Evolutionary conservation across 176 grass and related monocot genomes (phyloP), one percentile per base, ranked within the genome.

Genomic region (Avena sativa): DNA sequence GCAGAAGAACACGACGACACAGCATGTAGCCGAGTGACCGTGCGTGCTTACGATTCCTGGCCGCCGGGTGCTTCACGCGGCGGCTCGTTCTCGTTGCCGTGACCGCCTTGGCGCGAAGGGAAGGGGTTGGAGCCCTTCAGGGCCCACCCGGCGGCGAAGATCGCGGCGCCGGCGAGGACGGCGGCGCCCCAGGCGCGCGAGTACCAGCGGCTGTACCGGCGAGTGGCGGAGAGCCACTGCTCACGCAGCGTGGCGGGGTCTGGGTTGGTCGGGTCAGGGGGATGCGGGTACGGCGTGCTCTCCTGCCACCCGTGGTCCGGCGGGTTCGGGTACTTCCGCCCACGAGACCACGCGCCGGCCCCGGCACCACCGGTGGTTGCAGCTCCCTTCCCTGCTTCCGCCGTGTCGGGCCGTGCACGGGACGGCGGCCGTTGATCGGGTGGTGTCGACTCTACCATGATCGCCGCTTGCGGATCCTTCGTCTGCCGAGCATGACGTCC

Each of bases 51-150:
- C 9, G 28, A 28, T 20, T 77, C 47, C 0, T 43, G 9, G 55
- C 38, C 38, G 5, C 55, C n/a, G 19, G 2, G 5, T 40, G 55
- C 16, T 17, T 59, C 32, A 0, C 2, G 52, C 16, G 14, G 30
- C 5, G 9, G 48, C 13, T 76, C 53, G 52, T 78, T 2, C 16
- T 9, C 47, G 23, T 79, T 3, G 30, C 16, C 47, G 23, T 16
- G 53, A 46, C 71, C 57, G 16, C 74, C 79, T 21, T 73, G 50
- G 28, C 57, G 64, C 52, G 90, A 90, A 47, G 87, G 93, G 67
- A 92, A 78, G 11, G 92, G 90, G 19, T 86, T 95, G 66, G 85
- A 86, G 44, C 85, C 93, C 77, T 92, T 92, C 43, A 92, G 78
- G 63, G 82, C n/a, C 90, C 85, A 92, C 14, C 88, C 90, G 21